These are phyloP conservation scores for Paxillus rubicundulus DNA, from an alignment of 768 basidiomycete species.

Conservation along the genomic window DNA sequence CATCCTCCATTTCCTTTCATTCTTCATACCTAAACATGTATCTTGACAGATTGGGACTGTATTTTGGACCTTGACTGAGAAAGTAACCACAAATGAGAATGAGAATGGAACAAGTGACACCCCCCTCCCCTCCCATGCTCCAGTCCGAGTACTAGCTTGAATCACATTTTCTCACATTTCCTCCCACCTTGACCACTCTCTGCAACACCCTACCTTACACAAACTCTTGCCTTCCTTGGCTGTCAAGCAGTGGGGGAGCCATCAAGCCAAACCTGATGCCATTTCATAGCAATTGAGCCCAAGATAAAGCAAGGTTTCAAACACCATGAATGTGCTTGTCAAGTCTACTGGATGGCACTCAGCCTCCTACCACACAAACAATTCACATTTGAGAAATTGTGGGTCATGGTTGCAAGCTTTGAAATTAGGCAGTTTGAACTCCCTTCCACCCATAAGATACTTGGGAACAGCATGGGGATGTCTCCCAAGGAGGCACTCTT, in stretches of 20 bases:
- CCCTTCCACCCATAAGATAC: slow-evolving; percentile 78
- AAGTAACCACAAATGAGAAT: slow-evolving; percentile 46
- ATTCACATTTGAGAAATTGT: slow-evolving; percentile 97
- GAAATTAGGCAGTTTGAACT: slow-evolving; percentile 85
- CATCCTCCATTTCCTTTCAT: neutral
- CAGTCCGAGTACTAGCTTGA: slow-evolving; percentile 39
- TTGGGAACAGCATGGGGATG: slow-evolving; percentile 88
- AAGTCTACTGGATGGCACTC: slow-evolving; percentile 89
- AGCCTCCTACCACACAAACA: slow-evolving; percentile 91
- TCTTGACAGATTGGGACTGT: slow-evolving; percentile 43
- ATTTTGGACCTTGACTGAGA: slow-evolving; percentile 43
- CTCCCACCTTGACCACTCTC: slow-evolving; percentile 42
- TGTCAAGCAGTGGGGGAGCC: slow-evolving; percentile 23
- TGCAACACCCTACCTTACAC: slow-evolving; percentile 35
- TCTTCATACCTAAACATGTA: neutral
- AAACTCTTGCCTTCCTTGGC: slow-evolving; percentile 26
- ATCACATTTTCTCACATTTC: slow-evolving; percentile 31
- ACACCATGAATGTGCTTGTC: slow-evolving; percentile 83
- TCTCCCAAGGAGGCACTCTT: slow-evolving; percentile 94
- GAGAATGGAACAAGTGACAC: slow-evolving; percentile 53
- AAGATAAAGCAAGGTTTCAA: slow-evolving; percentile 31
- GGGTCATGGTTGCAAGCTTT: slow-evolving; percentile 90
- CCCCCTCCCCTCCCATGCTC: slow-evolving; percentile 42
- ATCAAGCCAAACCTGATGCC: slow-evolving; percentile 43
- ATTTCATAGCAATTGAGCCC: slow-evolving; percentile 19